phyloP scores from a whole-genome alignment of 2,329 filamentous ascomycete genomes.

The Phialemonium atrogriseum region DNA sequence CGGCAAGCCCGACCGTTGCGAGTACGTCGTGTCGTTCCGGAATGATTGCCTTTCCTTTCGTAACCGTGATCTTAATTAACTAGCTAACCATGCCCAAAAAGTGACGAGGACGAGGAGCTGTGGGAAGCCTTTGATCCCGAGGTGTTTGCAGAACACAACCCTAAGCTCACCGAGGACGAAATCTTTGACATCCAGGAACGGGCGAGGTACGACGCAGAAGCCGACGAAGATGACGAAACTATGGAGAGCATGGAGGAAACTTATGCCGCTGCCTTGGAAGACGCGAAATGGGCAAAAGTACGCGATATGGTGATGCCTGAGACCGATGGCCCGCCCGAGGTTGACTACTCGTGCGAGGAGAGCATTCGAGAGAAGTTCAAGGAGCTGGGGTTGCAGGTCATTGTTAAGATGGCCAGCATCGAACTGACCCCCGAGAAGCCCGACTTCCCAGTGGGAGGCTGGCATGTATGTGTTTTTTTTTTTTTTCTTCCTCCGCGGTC shows the following conservation, averaged over 20 bases:
- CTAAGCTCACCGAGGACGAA: no score
- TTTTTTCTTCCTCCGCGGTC: no score
- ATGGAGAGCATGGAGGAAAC: constrained; percentile 13
- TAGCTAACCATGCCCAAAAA: neutral
- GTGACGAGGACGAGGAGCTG: constrained; percentile 2
- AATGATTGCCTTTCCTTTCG: no score
- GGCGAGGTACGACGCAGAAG: neutral
- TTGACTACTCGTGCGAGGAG: constrained; percentile 11
- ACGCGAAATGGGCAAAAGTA: constrained; percentile 3
- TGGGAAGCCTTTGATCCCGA: constrained; percentile 4
- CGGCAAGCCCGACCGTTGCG: neutral
- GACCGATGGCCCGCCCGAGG: no score
- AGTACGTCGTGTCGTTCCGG: no score
- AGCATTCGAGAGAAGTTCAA: constrained; percentile 16
- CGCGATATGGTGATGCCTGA: no score
- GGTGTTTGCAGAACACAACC: neutral
- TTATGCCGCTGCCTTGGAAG: constrained; percentile 14
- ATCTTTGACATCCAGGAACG: no score
- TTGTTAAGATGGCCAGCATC: constrained; percentile 54
- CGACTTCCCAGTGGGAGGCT: constrained; percentile 33
- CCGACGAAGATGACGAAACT: constrained; percentile 16
- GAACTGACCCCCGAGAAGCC: constrained; percentile 49
- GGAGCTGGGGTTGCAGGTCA: constrained; percentile 45
- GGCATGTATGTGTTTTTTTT: constrained; percentile 30
- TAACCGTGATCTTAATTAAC: neutral